Base-by-base conservation (phyloP, 768 basidiomycete species). In the Trametes meyenii region DNA sequence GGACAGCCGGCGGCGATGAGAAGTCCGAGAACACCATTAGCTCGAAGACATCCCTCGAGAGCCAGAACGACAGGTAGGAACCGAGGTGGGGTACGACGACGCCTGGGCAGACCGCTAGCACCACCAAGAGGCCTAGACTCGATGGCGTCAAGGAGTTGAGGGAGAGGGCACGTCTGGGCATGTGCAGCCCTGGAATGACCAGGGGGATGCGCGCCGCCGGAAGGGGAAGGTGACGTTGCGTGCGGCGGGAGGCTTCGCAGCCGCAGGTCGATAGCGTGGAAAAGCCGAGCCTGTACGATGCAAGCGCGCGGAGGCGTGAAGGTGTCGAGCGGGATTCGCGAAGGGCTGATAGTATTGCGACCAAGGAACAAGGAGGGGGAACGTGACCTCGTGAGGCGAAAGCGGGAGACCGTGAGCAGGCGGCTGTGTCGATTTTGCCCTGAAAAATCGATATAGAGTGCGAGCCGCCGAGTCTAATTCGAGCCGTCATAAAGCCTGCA, bases 181-280 rank as follows among this genome's bases (percentile, higher is more conserved):
- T 26, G 48, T 29, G 5, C 23, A 46, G 26, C 16, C 48, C 57
- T n/a, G 23, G n/a, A 33, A 12, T 21, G 49, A 10, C 39, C 42
- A 44, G 48, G 50, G 44, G 43, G 61, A 62, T 62, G 23, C 11
- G 40, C 61, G 61, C 39, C 38, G 35, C 61, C 38, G 5, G 29
- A 62, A 50, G 61, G 35, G 55, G 61, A 6, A 38, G 19, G 55
- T 62, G 61, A 62, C 61, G 61, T 56, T 33, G 55, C 51, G 54
- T 23, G 40, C 52, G 56, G 42, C 61, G 55, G 61, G 54, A 0
- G 6, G 38, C 54, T 50, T 44, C 54, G 60, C 53, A 17, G 4
- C 16, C 40, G 33, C 48, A 50, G 17, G 38, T 24, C 24, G 44
- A n/a, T 44, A 49, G 45, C 60, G 53, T 55, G 53, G 54, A 61